Evolutionary conservation across 352 stramenopile genomes (phyloP).

Genomic region (Pythium insidiosum): DNA sequence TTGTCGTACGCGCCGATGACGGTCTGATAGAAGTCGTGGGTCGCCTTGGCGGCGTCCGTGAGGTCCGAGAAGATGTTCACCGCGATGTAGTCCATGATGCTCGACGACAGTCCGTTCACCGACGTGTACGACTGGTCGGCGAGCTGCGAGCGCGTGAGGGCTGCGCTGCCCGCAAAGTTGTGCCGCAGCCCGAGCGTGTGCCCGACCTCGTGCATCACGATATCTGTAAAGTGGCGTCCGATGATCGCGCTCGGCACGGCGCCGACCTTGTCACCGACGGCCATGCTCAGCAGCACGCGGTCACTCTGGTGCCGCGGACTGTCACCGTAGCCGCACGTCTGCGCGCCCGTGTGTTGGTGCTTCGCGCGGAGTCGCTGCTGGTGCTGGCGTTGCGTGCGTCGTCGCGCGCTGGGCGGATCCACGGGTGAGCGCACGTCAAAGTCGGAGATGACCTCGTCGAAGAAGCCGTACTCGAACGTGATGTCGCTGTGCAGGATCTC

Average conservation of each 20-base stretch:
- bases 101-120: constrained; percentile 42
- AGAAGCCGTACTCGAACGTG: constrained; percentile 82
- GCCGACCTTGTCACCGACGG: constrained; percentile 16
- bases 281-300: constrained; percentile 23
- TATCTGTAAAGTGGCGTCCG: constrained; percentile 53
- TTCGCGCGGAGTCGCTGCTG: background rate
- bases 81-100: constrained; percentile 86
- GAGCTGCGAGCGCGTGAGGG: constrained; percentile 44
- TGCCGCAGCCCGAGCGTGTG: constrained; percentile 83
- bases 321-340: constrained; percentile 35
- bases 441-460: constrained; percentile 50
- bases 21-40: constrained; percentile 61
- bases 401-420: constrained; percentile 12
- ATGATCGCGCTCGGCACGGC: constrained; percentile 54
- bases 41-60: constrained; percentile 19
- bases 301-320: constrained; percentile 30
- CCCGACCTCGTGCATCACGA: constrained; percentile 87
- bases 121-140: constrained; percentile 38
- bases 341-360: background rate
- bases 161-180: constrained; percentile 72
- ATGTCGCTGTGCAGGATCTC: constrained; percentile 87
- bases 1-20: constrained; percentile 70
- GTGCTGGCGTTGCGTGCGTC: background rate
- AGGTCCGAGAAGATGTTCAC: constrained; percentile 79
- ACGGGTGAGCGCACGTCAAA: constrained; percentile 41